phyloP scores from a whole-genome alignment of 2,329 filamentous ascomycete species.

The Aphanocladium album region DNA sequence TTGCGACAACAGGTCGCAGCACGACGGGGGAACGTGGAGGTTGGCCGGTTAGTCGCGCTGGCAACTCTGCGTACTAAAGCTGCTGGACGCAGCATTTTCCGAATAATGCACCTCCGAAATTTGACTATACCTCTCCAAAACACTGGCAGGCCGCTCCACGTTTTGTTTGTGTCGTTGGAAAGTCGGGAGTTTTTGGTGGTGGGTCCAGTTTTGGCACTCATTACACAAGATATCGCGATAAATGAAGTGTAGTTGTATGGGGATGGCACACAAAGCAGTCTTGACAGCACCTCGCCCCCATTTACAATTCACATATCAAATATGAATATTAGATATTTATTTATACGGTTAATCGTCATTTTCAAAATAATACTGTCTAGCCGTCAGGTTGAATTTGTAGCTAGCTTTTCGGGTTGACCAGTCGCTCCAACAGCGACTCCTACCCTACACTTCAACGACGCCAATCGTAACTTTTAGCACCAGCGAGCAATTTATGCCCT shows the following conservation, averaged over 20 bases:
- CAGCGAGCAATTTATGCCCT: conserved; percentile 22
- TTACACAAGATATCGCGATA: no score
- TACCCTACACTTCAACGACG: background rate
- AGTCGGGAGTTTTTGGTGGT: background rate
- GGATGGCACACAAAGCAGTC: no score
- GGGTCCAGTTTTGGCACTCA: background rate
- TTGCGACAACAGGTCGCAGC: background rate
- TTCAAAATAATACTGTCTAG: background rate
- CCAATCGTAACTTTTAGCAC: background rate
- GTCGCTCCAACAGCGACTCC: background rate
- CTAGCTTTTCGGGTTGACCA: conserved; percentile 5
- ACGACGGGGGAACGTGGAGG: background rate
- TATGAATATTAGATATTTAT: background rate
- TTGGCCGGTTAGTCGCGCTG: background rate
- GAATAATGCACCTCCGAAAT: no score
- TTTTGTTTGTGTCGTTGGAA: background rate
- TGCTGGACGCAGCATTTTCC: background rate
- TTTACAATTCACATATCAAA: background rate
- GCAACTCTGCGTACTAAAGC: background rate
- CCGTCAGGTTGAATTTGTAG: conserved; percentile 3
- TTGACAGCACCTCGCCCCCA: no score
- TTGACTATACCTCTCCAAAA: no score
- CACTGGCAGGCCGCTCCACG: background rate
- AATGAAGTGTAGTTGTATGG: no score
- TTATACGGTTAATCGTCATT: background rate